Evolutionary conservation across 2,329 filamentous ascomycete genomes (phyloP).

Genomic region (Xylaria arbuscula): DNA sequence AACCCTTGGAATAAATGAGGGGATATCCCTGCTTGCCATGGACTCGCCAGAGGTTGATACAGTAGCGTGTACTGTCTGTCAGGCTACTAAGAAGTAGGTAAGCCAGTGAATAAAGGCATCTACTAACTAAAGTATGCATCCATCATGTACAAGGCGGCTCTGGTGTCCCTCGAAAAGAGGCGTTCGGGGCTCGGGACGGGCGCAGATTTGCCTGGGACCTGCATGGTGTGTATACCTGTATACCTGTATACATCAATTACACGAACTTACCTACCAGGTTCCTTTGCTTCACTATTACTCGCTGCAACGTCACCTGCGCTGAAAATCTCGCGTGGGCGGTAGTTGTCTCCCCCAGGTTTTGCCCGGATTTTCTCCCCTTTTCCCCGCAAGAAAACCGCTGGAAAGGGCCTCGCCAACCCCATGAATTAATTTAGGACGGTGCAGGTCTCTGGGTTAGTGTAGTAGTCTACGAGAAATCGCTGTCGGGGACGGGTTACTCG

Average conservation of each 20-base stretch:
- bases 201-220: constrained; percentile 11
- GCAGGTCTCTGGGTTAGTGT: too few species aligned
- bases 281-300: neutral
- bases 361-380: constrained; percentile 2
- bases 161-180: constrained; percentile 15
- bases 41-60: neutral
- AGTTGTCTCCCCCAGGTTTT: neutral
- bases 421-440: neutral
- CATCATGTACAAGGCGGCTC: neutral
- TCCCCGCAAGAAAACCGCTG: constrained; percentile 25
- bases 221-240: constrained; percentile 6
- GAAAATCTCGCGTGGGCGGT: neutral
- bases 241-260: neutral
- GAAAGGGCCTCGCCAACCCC: neutral
- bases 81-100: neutral
- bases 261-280: neutral
- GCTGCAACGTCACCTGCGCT: neutral
- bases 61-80: neutral
- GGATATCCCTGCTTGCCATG: constrained; percentile 1
- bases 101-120: neutral
- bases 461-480: constrained; percentile 1
- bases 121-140: neutral
- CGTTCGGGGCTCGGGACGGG: constrained; percentile 12
- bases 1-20: neutral
- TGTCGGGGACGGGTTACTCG: constrained; percentile 24